Evolutionary conservation across 2,329 filamentous ascomycete genomes (phyloP), one percentile per base, ranked within the genome.

Genomic region (Pestalotiopsis sp.): DNA sequence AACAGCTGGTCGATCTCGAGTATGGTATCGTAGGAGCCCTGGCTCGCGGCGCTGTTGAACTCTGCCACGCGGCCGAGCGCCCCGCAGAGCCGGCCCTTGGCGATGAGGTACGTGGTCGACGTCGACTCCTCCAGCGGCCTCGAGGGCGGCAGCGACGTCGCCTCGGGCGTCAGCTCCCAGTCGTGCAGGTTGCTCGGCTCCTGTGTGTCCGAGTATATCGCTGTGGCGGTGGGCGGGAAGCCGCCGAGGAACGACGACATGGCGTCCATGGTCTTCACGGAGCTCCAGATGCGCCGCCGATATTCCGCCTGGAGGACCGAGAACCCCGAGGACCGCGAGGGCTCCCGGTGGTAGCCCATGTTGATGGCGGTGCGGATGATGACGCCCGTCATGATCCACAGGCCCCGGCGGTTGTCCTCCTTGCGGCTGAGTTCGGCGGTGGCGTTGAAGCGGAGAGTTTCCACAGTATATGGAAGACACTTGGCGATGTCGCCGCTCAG

Each of bases 291-390:
- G 49, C 77, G 75, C 14, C 76, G 74, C 4, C 77, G 73, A 57
- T 75, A 86, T 73, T 88, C 86, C 20, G 82, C 85, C 69, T 85
- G 80, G 63, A 86, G 84, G 2, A 81, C 79, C 2, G 83, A 79
- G 68, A 87, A 82, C 52, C 31, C 79, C 79, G 3, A 14, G 1
- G 59, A 62, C 4, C n/a, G 36, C 2, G 59, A 41, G 31, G 85
- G 80, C 71, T 87, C 85, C 64, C 85, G 80, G 72, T 87, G 85
- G 66, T 86, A 82, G 9, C 86, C 86, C 84, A 87, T 87, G 52
- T 84, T 80, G 81, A 87, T 85, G 4, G 85, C 85, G 20, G 86
- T 73, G 3, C 85, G 80, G n/a, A 86, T 82, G 52, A 86, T 82
- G 66, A 87, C 79, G 38, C 84, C 82, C 0, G 83, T 84, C 71